Evolutionary conservation across 2,329 filamentous ascomycete genomes (phyloP), one percentile per base, ranked within the genome.

Genomic region (Coniochaeta hoffmannii): DNA sequence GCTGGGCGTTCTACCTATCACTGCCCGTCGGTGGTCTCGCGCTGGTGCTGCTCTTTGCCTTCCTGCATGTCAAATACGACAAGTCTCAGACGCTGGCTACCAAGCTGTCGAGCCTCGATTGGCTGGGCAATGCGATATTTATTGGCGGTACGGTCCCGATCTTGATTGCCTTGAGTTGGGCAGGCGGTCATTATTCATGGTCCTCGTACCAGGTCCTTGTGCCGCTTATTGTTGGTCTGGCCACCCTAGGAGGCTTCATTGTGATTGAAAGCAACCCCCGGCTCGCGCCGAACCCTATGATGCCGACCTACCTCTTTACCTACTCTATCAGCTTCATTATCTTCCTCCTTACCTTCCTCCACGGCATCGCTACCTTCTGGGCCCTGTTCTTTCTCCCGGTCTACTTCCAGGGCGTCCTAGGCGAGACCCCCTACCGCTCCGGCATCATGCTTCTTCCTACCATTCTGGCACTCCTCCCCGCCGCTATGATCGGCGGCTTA

Each of bases 1-100:
- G 65, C 50, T 66, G 65, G 69, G 63, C 73, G 12, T 80, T 81
- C 54, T 76, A 71, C 54, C 61, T 77, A 17, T 74, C 74, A 56
- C 60, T 76, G 3, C 74, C 73, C 22, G 49, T 74, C 44, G 65
- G 71, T 41, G 70, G 68, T 34, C 30, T 65, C 12, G 59, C 65
- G 1, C 62, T 74, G 4, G 19, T 65, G 3, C 56, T 69, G 9
- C 58, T 69, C 4, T 56, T 69, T 38, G 30, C 70, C 50, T 69
- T 72, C 54, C 63, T 81, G 5, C 66, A 69, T 9, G 66, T 76
- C 14, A 60, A 66, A 24, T 64, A 65, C 34, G 59, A 63, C 50
- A 56, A 59, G 38, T 30, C 55, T 5, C 55, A 59, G 28, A 62
- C 65, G 1, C 60, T 66, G 12, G 19, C 51, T 24, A 41, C 62